Evolutionary conservation across 2,329 filamentous ascomycete species (phyloP), one percentile per base, ranked within the genome.

Genomic region (Diaporthe ampelina): DNA sequence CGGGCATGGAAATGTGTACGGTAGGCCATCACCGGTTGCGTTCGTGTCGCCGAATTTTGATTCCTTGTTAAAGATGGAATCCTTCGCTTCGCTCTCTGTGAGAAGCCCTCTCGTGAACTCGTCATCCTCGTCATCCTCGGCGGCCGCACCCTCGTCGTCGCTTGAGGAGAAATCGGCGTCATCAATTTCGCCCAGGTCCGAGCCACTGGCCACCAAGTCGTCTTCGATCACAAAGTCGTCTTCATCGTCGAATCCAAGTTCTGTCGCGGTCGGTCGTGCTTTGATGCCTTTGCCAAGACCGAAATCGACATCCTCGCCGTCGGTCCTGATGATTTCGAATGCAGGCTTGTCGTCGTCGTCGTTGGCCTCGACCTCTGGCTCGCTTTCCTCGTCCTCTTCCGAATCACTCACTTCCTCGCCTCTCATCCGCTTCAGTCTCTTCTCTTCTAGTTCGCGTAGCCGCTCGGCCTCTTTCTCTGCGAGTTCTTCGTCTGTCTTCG

Each of bases 191-290:
- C 70, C 73, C n/a, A 91, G 79, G 52, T 93, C 91, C 8, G 94
- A 96, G 50, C 92, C 94, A 78, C 92, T 95, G 17, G 95, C 95
- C 45, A 98, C 89, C 21, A 98, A 88, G 80, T 97, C 93, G 76
- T 97, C 94, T 74, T 98, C 96, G 76, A 98, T 92, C 35, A 96
- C 82, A 79, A 98, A 98, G 78, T 98, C 95, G 79, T 98, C 96
- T 81, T 98, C 96, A 78, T 98, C 96, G 77, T 98, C 95, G 45
- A 97, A 92, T 8, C 92, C 94, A 24, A 95, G 82, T 74, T 93
- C 89, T 15, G 89, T 87, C 4, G 88, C 89, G 10, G 90, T 91
- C 43, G 87, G 87, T 32, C 87, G 86, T 70, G 86, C 84, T 78
- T 86, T 89, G 77, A 92, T 90, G 57, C 91, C 91, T 65, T 83